These are phyloP conservation scores for Fusarium sp. DNA, from an alignment of 2,329 filamentous ascomycete genomes.

Conservation along the genomic window DNA sequence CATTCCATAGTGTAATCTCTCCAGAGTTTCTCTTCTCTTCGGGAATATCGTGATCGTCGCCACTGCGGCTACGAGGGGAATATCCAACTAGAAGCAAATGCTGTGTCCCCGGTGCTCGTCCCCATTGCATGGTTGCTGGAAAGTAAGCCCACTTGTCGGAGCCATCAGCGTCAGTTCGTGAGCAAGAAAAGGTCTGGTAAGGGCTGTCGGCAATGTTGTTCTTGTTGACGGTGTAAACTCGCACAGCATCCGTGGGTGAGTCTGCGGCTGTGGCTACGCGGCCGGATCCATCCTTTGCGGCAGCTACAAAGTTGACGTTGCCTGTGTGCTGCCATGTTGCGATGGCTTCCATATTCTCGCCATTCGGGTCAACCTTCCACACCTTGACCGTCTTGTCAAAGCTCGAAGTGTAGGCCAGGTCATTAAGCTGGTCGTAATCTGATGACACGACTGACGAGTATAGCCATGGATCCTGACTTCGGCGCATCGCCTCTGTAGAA, in stretches of 20 bases:
- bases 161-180: slow-evolving; percentile 48
- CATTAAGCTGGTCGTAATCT: slow-evolving; percentile 61
- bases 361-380: slow-evolving; percentile 60
- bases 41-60: slow-evolving; percentile 69
- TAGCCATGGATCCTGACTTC: slow-evolving; percentile 71
- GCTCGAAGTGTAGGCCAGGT: slow-evolving; percentile 68
- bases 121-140: slow-evolving; percentile 74
- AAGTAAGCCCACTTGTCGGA: slow-evolving; percentile 70
- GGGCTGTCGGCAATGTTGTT: slow-evolving; percentile 51
- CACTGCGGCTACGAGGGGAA: slow-evolving; percentile 66
- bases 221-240: slow-evolving; percentile 64
- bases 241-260: slow-evolving; percentile 64
- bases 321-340: slow-evolving; percentile 67
- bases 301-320: slow-evolving; percentile 72
- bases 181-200: slow-evolving; percentile 57
- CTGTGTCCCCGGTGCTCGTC: slow-evolving; percentile 55
- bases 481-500: slow-evolving; percentile 66
- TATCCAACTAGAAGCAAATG: slow-evolving; percentile 72
- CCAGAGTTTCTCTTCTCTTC: slow-evolving; percentile 68
- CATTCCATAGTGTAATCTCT: slow-evolving; percentile 71
- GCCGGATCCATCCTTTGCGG: slow-evolving; percentile 60
- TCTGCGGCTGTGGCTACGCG: slow-evolving; percentile 71
- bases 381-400: slow-evolving; percentile 72
- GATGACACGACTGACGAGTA: slow-evolving; percentile 74
- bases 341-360: slow-evolving; percentile 55